These are phyloP conservation scores for Arachis hypogaea DNA, from an alignment of 306 rosid genomes.

Conservation along the genomic window DNA sequence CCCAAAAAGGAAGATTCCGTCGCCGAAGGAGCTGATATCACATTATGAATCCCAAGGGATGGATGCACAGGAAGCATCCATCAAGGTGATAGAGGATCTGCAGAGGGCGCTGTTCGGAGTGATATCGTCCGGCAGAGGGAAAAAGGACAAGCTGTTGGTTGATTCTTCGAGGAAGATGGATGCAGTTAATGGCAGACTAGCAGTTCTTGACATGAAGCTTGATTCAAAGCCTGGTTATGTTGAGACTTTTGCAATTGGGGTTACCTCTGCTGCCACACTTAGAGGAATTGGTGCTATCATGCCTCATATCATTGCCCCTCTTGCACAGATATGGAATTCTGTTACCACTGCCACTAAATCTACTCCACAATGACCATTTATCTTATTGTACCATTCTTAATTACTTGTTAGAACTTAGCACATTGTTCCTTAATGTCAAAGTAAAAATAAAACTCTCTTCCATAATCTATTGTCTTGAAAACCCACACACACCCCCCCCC, in stretches of 20 bases:
- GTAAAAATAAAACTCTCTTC: background rate
- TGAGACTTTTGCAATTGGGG: conserved; percentile 65
- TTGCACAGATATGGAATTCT: conserved; percentile 72
- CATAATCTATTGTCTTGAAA: too few species aligned
- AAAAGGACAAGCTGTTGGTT: conserved; percentile 51
- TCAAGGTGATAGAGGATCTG: conserved; percentile 89
- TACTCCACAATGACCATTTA: conserved; percentile 39
- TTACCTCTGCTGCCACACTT: conserved; percentile 71
- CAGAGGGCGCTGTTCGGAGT: conserved; percentile 71
- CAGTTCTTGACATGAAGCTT: conserved; percentile 73
- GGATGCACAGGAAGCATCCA: conserved; percentile 61
- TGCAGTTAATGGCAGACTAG: conserved; percentile 50
- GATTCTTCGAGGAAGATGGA: conserved; percentile 76
- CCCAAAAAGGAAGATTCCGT: conserved; percentile 56
- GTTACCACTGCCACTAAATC: conserved; percentile 47
- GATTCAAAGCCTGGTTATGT: conserved; percentile 85
- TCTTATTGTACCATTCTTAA: conserved; percentile 30
- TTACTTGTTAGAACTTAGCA: background rate
- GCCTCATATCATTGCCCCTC: conserved; percentile 63
- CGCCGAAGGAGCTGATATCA: conserved; percentile 66
- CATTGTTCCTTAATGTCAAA: background rate
- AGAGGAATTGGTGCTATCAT: conserved; percentile 54
- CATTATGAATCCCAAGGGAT: conserved; percentile 87
- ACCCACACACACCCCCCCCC: too few species aligned
- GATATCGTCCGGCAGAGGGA: conserved; percentile 71